Evolutionary conservation across 805 yeast genomes (phyloP), one percentile per base, ranked within the genome.

Genomic region (Ogataea angusta): DNA sequence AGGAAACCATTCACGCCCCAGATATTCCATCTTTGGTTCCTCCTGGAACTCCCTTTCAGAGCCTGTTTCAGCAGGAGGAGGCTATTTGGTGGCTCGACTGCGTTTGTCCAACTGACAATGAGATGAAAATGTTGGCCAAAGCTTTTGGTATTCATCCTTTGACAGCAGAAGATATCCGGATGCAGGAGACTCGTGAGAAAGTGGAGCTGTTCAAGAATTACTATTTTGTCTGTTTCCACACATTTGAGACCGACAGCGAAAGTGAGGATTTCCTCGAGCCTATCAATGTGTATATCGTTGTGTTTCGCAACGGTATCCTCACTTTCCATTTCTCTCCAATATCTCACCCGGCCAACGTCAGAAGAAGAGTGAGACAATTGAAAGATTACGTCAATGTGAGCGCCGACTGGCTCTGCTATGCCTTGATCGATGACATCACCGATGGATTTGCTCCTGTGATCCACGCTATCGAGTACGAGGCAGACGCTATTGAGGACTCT

Each of bases 81-180:
- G 83, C 89, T 2, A 80, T 89, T 5, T 90, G 98, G 98, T 91
- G 97, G 97, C 68, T 93, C 31, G 97, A 93, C 62, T 89, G 97
- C 59, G 70, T 80, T 30, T 84, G 95, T 57, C 98, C 99, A 5
- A 87, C 96, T 0, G 98, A 91, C 58, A 80, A 81, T 15, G 99
- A 93, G 65, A 88, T 93, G 96, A 85, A 85, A 58, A 81, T 86
- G 53, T 62, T 93, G 29, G 83, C 96, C 8, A 90, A 90, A 55
- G 93, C 97, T 0, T 91, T 91, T 63, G 96, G 96, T 8, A 87
- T 91, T 66, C 99, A 91, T 70, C 99, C 99, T 22, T 80, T 91
- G 70, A 91, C 99, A 0, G 89, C 96, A 1, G 99, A 91, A 67
- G 99, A 91, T 80, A 90, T 91, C 49, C 72, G 96, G 42, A 85